These are phyloP conservation scores for Diaporthe sp. DNA, from an alignment of 2,329 filamentous ascomycete genomes.

Conservation along the genomic window DNA sequence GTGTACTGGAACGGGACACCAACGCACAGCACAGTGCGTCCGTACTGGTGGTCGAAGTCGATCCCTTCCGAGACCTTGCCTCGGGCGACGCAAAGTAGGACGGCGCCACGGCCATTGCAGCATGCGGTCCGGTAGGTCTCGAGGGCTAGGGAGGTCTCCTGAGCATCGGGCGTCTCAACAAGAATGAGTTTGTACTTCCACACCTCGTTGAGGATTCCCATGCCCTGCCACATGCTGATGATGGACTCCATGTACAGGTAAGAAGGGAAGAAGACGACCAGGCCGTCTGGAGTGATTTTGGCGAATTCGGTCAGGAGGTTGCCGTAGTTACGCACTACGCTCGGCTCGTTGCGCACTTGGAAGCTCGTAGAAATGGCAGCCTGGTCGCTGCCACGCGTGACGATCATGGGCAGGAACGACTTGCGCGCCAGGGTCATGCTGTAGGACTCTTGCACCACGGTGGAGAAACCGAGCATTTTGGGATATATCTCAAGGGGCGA, in stretches of 20 bases:
- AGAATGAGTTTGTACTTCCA: slow-evolving; percentile 99
- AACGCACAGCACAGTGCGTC: slow-evolving; percentile 94
- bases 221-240: slow-evolving; percentile 99
- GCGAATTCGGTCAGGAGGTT: slow-evolving; percentile 94
- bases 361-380: slow-evolving; percentile 94
- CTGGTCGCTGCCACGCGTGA: slow-evolving; percentile 95
- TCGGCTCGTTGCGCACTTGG: slow-evolving; percentile 94
- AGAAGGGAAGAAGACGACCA: slow-evolving; percentile 99
- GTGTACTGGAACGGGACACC: slow-evolving; percentile 99
- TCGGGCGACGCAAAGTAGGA: slow-evolving; percentile 93
- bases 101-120: slow-evolving; percentile 94
- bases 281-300: slow-evolving; percentile 94
- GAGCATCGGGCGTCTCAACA: slow-evolving; percentile 96
- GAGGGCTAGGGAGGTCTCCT: slow-evolving; percentile 94
- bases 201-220: slow-evolving; percentile 96
- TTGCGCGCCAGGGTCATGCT: slow-evolving; percentile 93
- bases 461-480: slow-evolving; percentile 95
- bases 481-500: slow-evolving; percentile 99
- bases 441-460: slow-evolving; percentile 97
- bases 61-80: slow-evolving; percentile 98
- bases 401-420: slow-evolving; percentile 98
- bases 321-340: slow-evolving; percentile 97
- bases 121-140: slow-evolving; percentile 98
- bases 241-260: slow-evolving; percentile 99
- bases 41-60: slow-evolving; percentile 99